A percentile compares a stretch with the other conserved stretches of the same genome.
Evolutionary conservation across 208 protist genomes (phyloP).

Genomic region (Leishmania arabica): DNA sequence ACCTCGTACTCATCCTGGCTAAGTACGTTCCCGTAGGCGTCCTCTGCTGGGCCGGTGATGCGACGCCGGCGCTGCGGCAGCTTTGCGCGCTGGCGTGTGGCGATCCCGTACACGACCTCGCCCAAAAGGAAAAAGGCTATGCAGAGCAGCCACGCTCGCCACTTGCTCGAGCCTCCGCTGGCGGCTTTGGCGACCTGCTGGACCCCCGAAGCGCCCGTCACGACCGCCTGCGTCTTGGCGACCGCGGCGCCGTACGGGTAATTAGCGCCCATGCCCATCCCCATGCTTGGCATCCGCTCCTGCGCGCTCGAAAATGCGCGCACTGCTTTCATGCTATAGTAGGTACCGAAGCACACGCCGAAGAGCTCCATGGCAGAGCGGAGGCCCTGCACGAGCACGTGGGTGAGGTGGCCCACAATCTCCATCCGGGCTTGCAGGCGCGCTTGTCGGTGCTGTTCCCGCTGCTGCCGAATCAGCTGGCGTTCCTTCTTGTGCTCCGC

Average conservation of each 20-base stretch:
- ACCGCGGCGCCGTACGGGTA: background rate
- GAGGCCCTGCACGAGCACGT: constrained; percentile 79
- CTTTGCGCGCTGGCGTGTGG: constrained; percentile 31
- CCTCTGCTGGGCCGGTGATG: constrained; percentile 21
- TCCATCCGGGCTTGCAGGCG: constrained; percentile 78
- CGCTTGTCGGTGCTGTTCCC: constrained; percentile 67
- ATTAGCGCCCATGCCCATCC: constrained; percentile 10
- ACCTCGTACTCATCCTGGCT: constrained; percentile 49
- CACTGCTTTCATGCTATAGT: constrained; percentile 87
- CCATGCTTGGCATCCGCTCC: constrained; percentile 26
- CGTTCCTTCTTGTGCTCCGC: constrained; percentile 62
- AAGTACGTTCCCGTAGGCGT: constrained; percentile 42
- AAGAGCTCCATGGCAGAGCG: constrained; percentile 82
- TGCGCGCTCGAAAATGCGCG: constrained; percentile 63
- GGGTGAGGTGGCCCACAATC: constrained; percentile 69
- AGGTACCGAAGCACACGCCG: constrained; percentile 83
- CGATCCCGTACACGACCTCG: constrained; percentile 57
- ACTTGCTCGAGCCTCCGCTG: constrained; percentile 22
- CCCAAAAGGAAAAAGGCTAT: constrained; percentile 58
- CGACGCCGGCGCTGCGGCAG: constrained; percentile 19
- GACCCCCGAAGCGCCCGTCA: constrained; percentile 1
- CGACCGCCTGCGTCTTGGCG: constrained; percentile 12
- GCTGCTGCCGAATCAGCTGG: constrained; percentile 67
- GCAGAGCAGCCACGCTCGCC: constrained; percentile 63
- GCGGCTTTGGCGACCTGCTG: constrained; percentile 15